Evolutionary conservation across 257 asterid species (phyloP), one percentile per base, ranked within the genome.

Genomic region (Orobanche coerulescens): DNA sequence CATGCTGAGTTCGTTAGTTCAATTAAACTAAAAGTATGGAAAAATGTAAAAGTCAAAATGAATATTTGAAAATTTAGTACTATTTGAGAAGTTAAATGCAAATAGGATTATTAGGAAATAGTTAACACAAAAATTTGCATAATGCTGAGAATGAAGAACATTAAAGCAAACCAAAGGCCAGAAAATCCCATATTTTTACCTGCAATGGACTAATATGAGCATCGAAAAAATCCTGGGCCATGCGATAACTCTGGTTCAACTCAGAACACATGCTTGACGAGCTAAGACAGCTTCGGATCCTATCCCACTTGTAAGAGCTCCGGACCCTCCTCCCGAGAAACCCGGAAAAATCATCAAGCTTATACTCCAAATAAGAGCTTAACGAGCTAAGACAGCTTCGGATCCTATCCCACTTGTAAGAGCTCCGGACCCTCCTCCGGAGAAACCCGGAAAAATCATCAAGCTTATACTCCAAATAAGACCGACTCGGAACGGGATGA

Each of bases 191-290:
- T 6, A 2, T 22, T 2, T 20, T 25, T 70, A 90, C 97, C 94
- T 90, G 96, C 70, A 90, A 46, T 0, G 97, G 96, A 33, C 61
- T 80, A 68, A 90, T 80, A 49, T 53, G 89, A 4, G 96, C 96
- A 72, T 83, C 74, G 74, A 90, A 90, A 78, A 90, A 90, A 85
- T 90, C 96, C 75, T 85, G 97, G 57, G 97, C 94, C 89, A 79
- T 81, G 1, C 78, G 62, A 30, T 85, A 90, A 26, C 81, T 90
- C 80, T 90, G 96, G 37, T 82, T 90, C 76, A 90, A 47, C 77
- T 83, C 84, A 14, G 77, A 79, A 43, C 97, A 90, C 80, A 71
- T 77, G 13, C 66, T 76, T 1, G 84, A 58, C n/a, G 94, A 80
- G 69, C 96, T 85, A 20, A 90, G 84, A 51, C 97, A 90, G 3